Percentiles rank a stretch among this genome's conserved stretches.
Conservation (phyloP, 495 filamentous ascomycete species). For the Penicillium desertorum region DNA sequence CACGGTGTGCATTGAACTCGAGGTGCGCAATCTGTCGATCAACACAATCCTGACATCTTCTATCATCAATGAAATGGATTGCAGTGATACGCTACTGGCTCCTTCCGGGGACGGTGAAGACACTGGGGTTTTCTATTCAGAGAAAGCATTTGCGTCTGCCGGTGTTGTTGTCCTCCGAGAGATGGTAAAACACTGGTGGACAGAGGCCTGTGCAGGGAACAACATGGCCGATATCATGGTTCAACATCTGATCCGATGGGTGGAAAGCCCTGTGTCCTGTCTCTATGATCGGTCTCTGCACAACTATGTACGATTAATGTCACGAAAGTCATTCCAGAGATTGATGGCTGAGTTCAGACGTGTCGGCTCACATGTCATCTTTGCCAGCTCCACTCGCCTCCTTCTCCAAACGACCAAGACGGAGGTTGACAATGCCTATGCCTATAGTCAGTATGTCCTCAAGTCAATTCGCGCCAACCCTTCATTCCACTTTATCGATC, state of each 20-base stretch:
- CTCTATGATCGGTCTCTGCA: constrained; percentile 95
- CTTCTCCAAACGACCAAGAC: constrained; percentile 94
- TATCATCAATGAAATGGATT: constrained; percentile 95
- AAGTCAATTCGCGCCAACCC: constrained; percentile 95
- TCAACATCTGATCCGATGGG: constrained; percentile 95
- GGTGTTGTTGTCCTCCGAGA: constrained; percentile 86
- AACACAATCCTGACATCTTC: constrained; percentile 97
- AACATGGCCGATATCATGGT: constrained; percentile 98
- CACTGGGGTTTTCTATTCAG: constrained; percentile 72
- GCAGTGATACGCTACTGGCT: constrained; percentile 60
- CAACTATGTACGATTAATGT: constrained; percentile 98
- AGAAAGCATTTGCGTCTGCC: constrained; percentile 90
- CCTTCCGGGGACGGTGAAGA: constrained; percentile 66
- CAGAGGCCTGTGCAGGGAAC: constrained; percentile 85
- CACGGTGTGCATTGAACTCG: constrained; percentile 94
- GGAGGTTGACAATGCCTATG: constrained; percentile 95
- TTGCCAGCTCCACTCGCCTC: constrained; percentile 83
- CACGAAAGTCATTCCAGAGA: constrained; percentile 91
- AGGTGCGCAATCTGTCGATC: constrained; percentile 91
- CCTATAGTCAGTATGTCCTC: constrained; percentile 94
- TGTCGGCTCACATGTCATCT: constrained; percentile 91
- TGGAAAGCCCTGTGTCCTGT: constrained; percentile 85
- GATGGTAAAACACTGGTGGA: constrained; percentile 99
- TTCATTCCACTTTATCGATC: constrained; percentile 93
- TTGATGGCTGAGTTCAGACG: constrained; percentile 96